Evolutionary conservation across 495 filamentous ascomycete species (phyloP).

Genomic region (Hyaloscypha hepaticicola): DNA sequence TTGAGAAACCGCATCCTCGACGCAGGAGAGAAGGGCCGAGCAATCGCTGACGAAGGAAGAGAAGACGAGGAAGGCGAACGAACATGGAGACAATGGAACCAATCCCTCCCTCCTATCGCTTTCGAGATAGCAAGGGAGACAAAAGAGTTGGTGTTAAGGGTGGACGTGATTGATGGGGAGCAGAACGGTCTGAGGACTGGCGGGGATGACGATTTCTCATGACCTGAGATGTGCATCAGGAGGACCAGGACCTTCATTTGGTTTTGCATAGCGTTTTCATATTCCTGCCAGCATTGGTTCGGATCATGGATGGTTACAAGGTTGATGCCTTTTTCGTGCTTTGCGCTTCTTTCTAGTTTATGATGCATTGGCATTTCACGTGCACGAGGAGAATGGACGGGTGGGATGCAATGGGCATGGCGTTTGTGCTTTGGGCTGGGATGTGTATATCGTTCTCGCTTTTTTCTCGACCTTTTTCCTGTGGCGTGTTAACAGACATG

Average conservation of each 20-base stretch:
- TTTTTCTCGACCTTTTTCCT: neutral
- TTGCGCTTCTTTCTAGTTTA: neutral
- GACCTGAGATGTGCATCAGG: neutral
- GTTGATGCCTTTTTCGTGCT: neutral
- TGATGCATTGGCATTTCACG: neutral
- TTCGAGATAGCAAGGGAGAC: slow-evolving; percentile 85
- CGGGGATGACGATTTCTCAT: slow-evolving; percentile 32
- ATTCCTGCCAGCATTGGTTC: neutral
- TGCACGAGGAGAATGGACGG: neutral
- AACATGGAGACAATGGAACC: slow-evolving; percentile 63
- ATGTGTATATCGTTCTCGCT: neutral
- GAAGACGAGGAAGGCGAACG: slow-evolving; percentile 39
- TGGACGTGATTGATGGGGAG: slow-evolving; percentile 30
- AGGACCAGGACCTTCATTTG: neutral
- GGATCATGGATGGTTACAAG: no score
- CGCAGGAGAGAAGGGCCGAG: slow-evolving; percentile 63
- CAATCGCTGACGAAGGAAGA: slow-evolving; percentile 44
- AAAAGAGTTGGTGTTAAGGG: slow-evolving; percentile 62
- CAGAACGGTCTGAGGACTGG: slow-evolving; percentile 6
- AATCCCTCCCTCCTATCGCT: slow-evolving; percentile 75
- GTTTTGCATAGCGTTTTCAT: neutral
- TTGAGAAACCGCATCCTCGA: slow-evolving; percentile 66
- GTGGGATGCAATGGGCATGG: neutral
- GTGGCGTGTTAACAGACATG: neutral
- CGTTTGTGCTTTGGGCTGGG: neutral